phyloP scores from a whole-genome alignment of 768 basidiomycete species.

The Amanita polypyramis region DNA sequence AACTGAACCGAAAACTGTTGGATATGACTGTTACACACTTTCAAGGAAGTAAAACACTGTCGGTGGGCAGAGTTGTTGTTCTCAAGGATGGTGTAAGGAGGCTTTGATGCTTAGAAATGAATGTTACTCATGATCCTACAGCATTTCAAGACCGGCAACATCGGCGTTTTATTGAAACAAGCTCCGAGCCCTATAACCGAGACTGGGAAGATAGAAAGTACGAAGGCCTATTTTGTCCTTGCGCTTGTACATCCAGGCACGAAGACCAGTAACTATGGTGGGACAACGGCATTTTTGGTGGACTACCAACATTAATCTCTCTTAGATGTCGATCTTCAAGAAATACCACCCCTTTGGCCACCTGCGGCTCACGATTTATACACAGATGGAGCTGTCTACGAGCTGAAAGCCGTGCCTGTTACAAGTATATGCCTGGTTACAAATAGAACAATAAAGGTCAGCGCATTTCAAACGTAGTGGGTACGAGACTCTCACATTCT shows the following conservation, averaged over 20 bases:
- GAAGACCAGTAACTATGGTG: conserved; percentile 47
- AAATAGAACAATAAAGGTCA: conserved; percentile 59
- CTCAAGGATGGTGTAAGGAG: conserved; percentile 66
- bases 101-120: background rate
- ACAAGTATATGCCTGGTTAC: conserved; percentile 73
- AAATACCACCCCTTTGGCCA: conserved; percentile 74
- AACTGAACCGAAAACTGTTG: conserved; percentile 53
- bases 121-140: conserved; percentile 19
- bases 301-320: background rate
- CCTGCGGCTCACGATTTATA: conserved; percentile 36
- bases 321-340: conserved; percentile 46
- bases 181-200: conserved; percentile 38
- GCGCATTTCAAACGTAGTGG: background rate
- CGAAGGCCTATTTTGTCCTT: conserved; percentile 56
- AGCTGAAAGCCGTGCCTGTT: conserved; percentile 53
- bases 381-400: conserved; percentile 49
- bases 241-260: conserved; percentile 58
- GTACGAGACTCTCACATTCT: background rate
- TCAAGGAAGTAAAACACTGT: conserved; percentile 59
- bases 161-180: conserved; percentile 63
- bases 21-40: conserved; percentile 46
- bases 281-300: background rate
- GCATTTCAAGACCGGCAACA: conserved; percentile 67
- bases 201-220: conserved; percentile 34
- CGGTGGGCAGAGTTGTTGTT: conserved; percentile 71